Percentiles rank a stretch among this genome's conserved stretches.
Evolutionary conservation across 2,329 filamentous ascomycete genomes (phyloP).

Genomic region (Sporothrix pseudoabietina): DNA sequence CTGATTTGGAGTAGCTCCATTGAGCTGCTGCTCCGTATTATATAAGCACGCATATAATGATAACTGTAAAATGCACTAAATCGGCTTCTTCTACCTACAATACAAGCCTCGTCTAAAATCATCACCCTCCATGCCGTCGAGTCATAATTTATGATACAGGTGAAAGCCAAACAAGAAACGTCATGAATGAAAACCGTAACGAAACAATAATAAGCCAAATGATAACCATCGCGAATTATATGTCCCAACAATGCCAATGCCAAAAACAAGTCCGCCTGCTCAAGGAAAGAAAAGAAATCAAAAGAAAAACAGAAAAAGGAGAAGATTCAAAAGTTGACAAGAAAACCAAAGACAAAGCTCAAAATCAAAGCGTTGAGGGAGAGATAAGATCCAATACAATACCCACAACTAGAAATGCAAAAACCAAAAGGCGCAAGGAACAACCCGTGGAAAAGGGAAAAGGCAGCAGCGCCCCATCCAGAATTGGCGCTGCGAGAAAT

Average conservation of each 20-base stretch:
- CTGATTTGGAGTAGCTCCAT: neutral
- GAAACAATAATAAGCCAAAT: slow-evolving; percentile 8
- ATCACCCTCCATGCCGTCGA: neutral
- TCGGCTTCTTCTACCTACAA: neutral
- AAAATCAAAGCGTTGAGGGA: neutral
- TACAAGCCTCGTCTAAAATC: neutral
- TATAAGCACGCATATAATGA: slow-evolving; percentile 2
- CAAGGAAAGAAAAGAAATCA: neutral
- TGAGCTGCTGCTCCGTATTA: neutral
- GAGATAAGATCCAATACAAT: neutral
- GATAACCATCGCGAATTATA: neutral
- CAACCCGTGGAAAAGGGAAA: neutral
- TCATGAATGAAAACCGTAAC: neutral
- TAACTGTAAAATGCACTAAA: slow-evolving; percentile 8
- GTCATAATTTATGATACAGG: slow-evolving; percentile 19
- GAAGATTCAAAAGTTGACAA: neutral
- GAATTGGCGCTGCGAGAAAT: neutral
- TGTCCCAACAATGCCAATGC: neutral
- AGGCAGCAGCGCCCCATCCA: neutral
- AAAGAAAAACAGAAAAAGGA: neutral
- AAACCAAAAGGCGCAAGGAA: neutral
- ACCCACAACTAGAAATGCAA: neutral
- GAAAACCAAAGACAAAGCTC: neutral
- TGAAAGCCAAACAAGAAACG: neutral
- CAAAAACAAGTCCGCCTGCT: neutral